phyloP scores from a whole-genome alignment of 495 filamentous ascomycete species.

The Podospora fimiseda region DNA sequence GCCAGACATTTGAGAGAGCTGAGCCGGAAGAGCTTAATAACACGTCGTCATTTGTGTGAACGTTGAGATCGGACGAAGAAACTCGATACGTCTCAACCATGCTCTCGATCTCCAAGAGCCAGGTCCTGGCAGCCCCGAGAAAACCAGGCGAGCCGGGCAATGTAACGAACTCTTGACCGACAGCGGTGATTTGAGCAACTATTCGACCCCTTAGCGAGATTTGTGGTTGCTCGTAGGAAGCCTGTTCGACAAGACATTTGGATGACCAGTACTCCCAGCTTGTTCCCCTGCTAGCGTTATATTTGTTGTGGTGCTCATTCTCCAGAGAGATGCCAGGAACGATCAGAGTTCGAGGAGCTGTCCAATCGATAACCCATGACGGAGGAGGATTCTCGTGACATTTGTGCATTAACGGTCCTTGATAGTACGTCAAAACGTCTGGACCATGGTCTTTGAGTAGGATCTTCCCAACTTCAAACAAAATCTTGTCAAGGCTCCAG shows the following conservation, averaged over 20 bases:
- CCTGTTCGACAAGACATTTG: neutral
- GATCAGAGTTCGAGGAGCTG: neutral
- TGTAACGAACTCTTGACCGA: neutral
- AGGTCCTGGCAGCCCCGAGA: neutral
- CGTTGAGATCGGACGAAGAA: neutral
- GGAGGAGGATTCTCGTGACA: neutral
- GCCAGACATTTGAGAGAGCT: conserved; percentile 1
- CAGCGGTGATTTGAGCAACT: neutral
- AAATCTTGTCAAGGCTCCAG: conserved; percentile 40
- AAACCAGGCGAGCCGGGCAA: neutral
- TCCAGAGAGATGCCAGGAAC: conserved; percentile 1
- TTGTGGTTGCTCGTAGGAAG: neutral
- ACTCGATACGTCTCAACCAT: conserved; percentile 2
- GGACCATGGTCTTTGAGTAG: conserved; percentile 7
- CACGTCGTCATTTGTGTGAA: neutral
- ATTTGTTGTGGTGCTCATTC: neutral
- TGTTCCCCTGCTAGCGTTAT: neutral
- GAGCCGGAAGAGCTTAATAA: too few relatives aligned
- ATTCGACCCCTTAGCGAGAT: neutral
- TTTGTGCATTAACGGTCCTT: neutral
- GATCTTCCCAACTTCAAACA: conserved; percentile 52
- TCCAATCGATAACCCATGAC: conserved; percentile 11
- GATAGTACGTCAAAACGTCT: conserved; percentile 5
- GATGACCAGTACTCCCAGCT: conserved; percentile 7
- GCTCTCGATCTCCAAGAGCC: neutral